Evolutionary conservation across 1,284 basidiomycete genomes (phyloP), one percentile per base, ranked within the genome.

Genomic region (Coniferiporia weirii): DNA sequence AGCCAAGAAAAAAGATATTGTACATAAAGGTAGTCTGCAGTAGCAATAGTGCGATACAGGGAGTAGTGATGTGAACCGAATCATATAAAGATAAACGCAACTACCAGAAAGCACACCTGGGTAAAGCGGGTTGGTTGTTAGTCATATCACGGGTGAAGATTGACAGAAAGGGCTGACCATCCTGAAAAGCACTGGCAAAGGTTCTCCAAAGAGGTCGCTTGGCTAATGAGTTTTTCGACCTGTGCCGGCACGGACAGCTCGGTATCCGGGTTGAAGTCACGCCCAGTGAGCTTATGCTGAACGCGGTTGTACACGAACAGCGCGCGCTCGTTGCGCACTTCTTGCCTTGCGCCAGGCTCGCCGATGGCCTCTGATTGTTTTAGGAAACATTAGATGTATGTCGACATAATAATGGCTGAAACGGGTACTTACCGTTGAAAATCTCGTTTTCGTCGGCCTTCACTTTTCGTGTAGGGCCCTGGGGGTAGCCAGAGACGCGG

Each of bases 141-240:
- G 7, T 0, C 2, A n/a, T 10, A 38, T 12, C 5, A 13, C 19
- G 10, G 22, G 10, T 12, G 27, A 36, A n/a, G 9, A 20, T n/a
- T 51, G 17, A 50, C 4, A 40, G 9, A 49, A 57, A 60, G 59
- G 77, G 62, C 71, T 46, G 12, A 92, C 95, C 95, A 97, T 71
- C 95, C 95, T 63, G 94, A 93, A 76, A 97, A 98, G 67, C 92
- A 94, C 69, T 95, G 93, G 71, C 93, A 96, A 2, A 98, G 82
- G 71, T 97, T 96, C 73, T 97, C 94, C 50, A 96, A 76, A 10
- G 89, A 88, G 5, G 91, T 96, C 6, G 95, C 93, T 71, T 97
- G 93, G 61, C 85, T 79, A 64, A 98, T 97, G 55, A 98, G 79
- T 70, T 90, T 90, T 69, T 95, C 91, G 19, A 96, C 93, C 71